Evolutionary conservation across 768 basidiomycete genomes (phyloP), one percentile per base, ranked within the genome.

Genomic region (Phlebiopsis gigantea): DNA sequence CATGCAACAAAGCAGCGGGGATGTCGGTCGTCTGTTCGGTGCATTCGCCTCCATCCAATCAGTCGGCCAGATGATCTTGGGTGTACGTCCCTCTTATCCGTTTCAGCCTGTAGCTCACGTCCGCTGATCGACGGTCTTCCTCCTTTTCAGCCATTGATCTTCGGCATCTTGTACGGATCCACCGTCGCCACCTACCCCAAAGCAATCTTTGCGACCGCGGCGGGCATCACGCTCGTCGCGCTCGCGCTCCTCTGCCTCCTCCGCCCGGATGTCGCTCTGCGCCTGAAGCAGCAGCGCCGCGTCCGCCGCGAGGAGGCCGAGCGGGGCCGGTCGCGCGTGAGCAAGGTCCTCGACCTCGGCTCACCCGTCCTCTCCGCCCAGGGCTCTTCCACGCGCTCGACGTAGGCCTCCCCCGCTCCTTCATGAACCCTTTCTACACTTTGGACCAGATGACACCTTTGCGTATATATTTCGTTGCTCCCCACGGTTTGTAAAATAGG

Each of bases 11-110:
- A 66, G 71, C 39, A 62, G 65, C 29, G 68, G 68, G 6, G 31
- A 41, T 14, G 59, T 65, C 1, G 89, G 88, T 0, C 76, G 81
- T 21, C 65, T 91, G 34, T 88, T 91, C 54, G 88, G 88, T 14
- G 87, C 87, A 1, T 72, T 90, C 55, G 83, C 86, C 2, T 79
- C 88, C 15, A 66, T 90, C 43, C 80, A 83, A 53, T 85, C 88
- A 0, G 68, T 83, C 8, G 83, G 83, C 0, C 84, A 85, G 66
- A 83, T 80, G 56, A 81, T 90, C 42, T 51, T 80, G 19, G 79
- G 75, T 42, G 79, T 79, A 60, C 39, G 72, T 68, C 8, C n/a
- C n/a, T 44, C 30, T 22, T 26, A 2, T 51, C 9, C 30, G 28
- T 10, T 10, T 39, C 34, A 17, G 30, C 54, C 34, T 9, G 34